These are phyloP conservation scores for Colletotrichum zoysiae DNA, from an alignment of 2,329 filamentous ascomycete species.

Conservation along the genomic window DNA sequence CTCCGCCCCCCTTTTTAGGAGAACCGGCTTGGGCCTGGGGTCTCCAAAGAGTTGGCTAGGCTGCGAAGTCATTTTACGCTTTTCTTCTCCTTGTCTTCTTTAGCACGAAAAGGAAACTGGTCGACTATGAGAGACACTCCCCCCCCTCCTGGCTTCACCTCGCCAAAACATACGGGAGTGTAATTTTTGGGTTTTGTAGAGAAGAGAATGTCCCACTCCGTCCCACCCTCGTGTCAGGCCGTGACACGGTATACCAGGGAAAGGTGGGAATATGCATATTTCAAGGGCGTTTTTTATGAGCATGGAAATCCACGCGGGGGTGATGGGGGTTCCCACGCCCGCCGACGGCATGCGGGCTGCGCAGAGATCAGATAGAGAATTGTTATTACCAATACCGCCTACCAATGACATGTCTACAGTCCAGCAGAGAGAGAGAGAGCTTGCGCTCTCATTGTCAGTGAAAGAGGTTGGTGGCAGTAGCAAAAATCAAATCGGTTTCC, in stretches of 20 bases:
- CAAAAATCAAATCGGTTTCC: background rate
- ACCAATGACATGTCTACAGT: constrained; percentile 5
- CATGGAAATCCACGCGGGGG: constrained; percentile 25
- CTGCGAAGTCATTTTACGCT: background rate
- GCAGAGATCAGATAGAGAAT: constrained; percentile 39
- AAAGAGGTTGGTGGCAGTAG: background rate
- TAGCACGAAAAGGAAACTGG: constrained; percentile 24
- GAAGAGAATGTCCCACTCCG: background rate
- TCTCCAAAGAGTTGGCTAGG: background rate
- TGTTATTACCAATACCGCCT: constrained; percentile 19
- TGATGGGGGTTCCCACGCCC: constrained; percentile 6
- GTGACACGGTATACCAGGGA: constrained; percentile 23
- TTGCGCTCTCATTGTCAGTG: background rate
- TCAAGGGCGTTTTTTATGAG: constrained; percentile 38
- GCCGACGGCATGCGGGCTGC: constrained; percentile 15
- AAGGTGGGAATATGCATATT: constrained; percentile 38
- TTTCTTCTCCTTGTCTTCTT: constrained; percentile 15
- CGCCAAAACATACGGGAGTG: constrained; percentile 6
- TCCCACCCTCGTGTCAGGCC: constrained; percentile 5
- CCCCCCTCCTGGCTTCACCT: background rate
- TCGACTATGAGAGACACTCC: constrained; percentile 1
- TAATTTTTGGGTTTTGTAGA: constrained; percentile 24
- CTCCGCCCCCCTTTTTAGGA: constrained; percentile 27
- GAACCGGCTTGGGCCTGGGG: background rate
- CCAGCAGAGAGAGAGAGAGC: background rate